Evolutionary conservation across 1,284 basidiomycete genomes (phyloP).

Genomic region (Papiliotrema fonsecae): DNA sequence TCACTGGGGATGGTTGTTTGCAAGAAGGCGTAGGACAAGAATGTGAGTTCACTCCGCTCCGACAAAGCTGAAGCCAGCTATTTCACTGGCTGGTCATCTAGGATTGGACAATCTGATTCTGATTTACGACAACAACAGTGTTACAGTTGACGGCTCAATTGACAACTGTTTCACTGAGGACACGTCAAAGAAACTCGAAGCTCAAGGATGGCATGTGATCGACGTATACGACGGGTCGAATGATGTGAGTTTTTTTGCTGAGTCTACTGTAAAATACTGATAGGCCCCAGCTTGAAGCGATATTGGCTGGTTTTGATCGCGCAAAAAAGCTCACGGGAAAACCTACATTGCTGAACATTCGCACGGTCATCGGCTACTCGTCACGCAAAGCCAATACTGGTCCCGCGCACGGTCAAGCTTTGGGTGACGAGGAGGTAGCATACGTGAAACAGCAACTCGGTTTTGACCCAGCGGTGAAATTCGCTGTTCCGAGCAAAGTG

Average conservation of each 20-base stretch:
- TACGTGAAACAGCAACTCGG: conserved; percentile 35
- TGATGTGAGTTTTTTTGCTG: conserved; percentile 17
- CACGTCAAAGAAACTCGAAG: conserved; percentile 37
- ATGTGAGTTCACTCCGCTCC: conserved; percentile 19
- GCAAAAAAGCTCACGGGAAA: conserved; percentile 34
- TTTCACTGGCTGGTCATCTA: conserved; percentile 43
- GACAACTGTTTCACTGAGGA: conserved; percentile 45
- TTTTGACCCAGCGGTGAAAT: conserved; percentile 30
- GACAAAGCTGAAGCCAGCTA: conserved; percentile 14
- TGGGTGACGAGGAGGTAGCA: conserved; percentile 38
- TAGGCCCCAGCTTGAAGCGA: conserved; percentile 27
- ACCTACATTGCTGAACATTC: conserved; percentile 37
- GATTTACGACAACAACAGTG: conserved; percentile 44
- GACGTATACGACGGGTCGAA: conserved; percentile 41
- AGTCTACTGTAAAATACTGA: no score
- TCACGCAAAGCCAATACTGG: conserved; percentile 32
- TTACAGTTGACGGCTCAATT: conserved; percentile 45
- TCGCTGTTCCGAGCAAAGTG: conserved; percentile 25
- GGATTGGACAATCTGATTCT: conserved; percentile 44
- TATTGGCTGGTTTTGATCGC: conserved; percentile 31
- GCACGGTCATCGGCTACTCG: conserved; percentile 39
- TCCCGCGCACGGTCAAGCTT: conserved; percentile 34
- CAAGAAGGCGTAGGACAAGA: conserved; percentile 47
- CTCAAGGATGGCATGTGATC: conserved; percentile 42
- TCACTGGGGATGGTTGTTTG: conserved; percentile 47